These are phyloP conservation scores for Trichomonascaceae sp. DNA, from an alignment of 1,139 yeast species.

Conservation along the genomic window DNA sequence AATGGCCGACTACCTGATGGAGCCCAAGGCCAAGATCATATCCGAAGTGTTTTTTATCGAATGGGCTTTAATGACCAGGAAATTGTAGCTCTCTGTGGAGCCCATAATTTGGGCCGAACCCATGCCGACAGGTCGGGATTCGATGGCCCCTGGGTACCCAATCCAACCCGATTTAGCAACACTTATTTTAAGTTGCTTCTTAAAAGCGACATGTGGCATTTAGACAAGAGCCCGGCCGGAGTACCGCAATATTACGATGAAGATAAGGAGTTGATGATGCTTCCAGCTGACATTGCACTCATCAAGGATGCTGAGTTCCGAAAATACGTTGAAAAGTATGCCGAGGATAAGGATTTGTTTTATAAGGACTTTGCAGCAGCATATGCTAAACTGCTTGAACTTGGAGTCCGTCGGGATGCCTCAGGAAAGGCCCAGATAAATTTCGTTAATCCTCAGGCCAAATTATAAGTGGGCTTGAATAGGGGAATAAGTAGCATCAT, in stretches of 20 bases:
- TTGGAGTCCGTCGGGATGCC: constrained; percentile 42
- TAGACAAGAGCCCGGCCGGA: constrained; percentile 48
- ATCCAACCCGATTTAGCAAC: constrained; percentile 63
- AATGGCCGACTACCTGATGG: constrained; percentile 60
- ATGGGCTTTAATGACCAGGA: constrained; percentile 62
- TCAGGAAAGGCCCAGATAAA: constrained; percentile 30
- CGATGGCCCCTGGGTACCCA: constrained; percentile 95
- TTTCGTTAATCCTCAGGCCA: constrained; percentile 20
- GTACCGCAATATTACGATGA: constrained; percentile 73
- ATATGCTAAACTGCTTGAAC: constrained; percentile 51
- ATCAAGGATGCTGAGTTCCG: constrained; percentile 44
- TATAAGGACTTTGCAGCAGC: constrained; percentile 48
- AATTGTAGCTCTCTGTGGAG: constrained; percentile 58
- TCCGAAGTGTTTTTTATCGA: constrained; percentile 48
- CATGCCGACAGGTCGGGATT: constrained; percentile 58
- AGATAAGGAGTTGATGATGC: constrained; percentile 52
- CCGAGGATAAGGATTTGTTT: constrained; percentile 47
- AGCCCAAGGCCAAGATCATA: constrained; percentile 46
- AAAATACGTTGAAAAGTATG: constrained; percentile 49
- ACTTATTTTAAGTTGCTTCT: constrained; percentile 54
- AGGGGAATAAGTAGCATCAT: background rate
- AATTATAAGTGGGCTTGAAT: constrained; percentile 4
- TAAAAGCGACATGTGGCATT: constrained; percentile 68
- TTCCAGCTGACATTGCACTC: constrained; percentile 57
- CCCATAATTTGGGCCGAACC: constrained; percentile 61